These are phyloP conservation scores for Tremella mesenterica DNA, from an alignment of 768 basidiomycete genomes.

Conservation along the genomic window DNA sequence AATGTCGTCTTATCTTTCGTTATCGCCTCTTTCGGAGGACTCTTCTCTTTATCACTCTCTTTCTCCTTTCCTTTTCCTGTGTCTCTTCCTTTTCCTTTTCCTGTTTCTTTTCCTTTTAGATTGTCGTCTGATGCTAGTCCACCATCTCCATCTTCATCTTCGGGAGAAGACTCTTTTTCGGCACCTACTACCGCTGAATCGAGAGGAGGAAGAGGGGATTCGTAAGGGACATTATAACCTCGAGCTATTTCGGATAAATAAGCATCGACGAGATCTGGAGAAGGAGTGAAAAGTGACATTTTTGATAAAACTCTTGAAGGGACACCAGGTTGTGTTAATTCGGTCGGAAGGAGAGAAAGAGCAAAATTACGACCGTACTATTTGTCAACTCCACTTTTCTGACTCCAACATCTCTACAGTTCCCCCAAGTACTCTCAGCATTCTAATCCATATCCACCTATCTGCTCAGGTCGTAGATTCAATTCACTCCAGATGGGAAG, in stretches of 20 bases:
- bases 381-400: no score
- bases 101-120: slow-evolving; percentile 18
- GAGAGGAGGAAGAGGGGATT: slow-evolving; percentile 43
- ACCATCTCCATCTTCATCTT: neutral
- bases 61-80: slow-evolving; percentile 3
- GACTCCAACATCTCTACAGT: neutral
- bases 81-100: slow-evolving; percentile 14
- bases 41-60: slow-evolving; percentile 2
- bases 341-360: slow-evolving; percentile 74
- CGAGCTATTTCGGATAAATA: slow-evolving; percentile 84
- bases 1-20: slow-evolving; percentile 6
- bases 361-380: slow-evolving; percentile 82
- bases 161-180: slow-evolving; percentile 21
- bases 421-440: no score
- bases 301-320: slow-evolving; percentile 73
- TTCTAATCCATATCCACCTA: no score
- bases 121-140: neutral
- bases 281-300: slow-evolving; percentile 60
- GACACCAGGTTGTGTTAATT: slow-evolving; percentile 57
- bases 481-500: neutral
- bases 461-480: no score
- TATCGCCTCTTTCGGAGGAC: neutral
- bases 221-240: slow-evolving; percentile 70
- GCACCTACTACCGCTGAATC: slow-evolving; percentile 5
- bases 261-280: slow-evolving; percentile 66